These are phyloP conservation scores for Penicillium desertorum DNA, from an alignment of 495 filamentous ascomycete genomes.

Conservation along the genomic window DNA sequence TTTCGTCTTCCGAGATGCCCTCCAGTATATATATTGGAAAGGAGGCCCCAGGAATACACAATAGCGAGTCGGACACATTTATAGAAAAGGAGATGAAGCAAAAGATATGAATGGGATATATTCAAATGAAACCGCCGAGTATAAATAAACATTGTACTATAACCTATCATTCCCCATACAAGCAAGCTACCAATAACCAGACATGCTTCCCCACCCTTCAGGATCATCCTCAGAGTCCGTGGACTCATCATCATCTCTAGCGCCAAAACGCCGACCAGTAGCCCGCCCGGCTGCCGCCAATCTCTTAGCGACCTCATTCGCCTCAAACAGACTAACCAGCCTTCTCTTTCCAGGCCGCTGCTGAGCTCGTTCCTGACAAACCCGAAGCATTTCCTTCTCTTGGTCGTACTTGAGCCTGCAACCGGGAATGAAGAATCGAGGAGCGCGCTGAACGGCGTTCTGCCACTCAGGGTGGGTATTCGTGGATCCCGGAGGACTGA, in stretches of 20 bases:
- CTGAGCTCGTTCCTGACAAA: conserved; percentile 24
- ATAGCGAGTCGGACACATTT: neutral
- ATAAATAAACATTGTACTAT: neutral
- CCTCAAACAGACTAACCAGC: conserved; percentile 66
- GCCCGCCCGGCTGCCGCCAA: conserved; percentile 39
- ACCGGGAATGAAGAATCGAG: conserved; percentile 26
- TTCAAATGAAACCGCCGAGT: neutral
- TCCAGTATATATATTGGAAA: neutral
- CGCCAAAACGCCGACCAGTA: neutral
- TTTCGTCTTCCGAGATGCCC: too few species aligned
- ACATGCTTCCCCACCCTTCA: neutral
- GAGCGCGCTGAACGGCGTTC: neutral
- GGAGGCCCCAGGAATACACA: neutral
- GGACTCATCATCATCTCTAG: neutral
- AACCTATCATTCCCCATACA: neutral
- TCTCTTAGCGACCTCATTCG: conserved; percentile 69
- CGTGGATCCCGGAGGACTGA: conserved; percentile 3
- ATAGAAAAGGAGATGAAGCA: neutral
- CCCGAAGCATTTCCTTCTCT: conserved; percentile 20
- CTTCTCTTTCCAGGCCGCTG: conserved; percentile 46
- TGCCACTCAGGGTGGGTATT: neutral
- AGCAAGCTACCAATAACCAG: neutral
- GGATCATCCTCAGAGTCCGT: neutral
- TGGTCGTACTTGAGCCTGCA: conserved; percentile 9
- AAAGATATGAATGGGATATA: neutral